Conservation (phyloP, 352 stramenopile genomes). For the Phytophthora melonis region DNA sequence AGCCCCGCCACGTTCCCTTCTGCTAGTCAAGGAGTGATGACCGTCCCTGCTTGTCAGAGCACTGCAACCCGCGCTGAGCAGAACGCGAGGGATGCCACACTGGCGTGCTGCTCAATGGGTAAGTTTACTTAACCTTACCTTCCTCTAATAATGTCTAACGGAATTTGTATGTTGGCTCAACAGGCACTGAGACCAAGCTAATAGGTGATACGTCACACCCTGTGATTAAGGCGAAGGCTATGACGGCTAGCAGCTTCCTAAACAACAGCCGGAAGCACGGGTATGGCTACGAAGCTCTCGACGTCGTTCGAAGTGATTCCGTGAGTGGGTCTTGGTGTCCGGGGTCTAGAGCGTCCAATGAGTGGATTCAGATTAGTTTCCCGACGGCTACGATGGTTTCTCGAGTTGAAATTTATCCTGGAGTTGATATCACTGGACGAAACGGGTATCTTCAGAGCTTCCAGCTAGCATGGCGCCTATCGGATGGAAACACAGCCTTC, state of each 20-base stretch:
- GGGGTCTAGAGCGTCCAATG: slow-evolving; percentile 11
- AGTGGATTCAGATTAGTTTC: slow-evolving; percentile 63
- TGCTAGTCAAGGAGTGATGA: slow-evolving; percentile 21
- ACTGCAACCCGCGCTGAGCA: slow-evolving; percentile 19
- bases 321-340: slow-evolving; percentile 52
- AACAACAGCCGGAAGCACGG: slow-evolving; percentile 49
- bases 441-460: slow-evolving; percentile 27
- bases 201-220: slow-evolving; percentile 23
- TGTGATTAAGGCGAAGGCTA: slow-evolving; percentile 11
- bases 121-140: background rate
- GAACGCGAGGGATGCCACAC: slow-evolving; percentile 32
- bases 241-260: slow-evolving; percentile 42
- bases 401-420: slow-evolving; percentile 36
- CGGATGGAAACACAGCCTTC: slow-evolving; percentile 8
- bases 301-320: slow-evolving; percentile 36
- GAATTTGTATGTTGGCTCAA: background rate
- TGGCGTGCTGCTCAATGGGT: slow-evolving; percentile 58
- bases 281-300: slow-evolving; percentile 50
- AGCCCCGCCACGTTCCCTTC: slow-evolving; percentile 27
- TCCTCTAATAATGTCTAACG: background rate
- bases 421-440: slow-evolving; percentile 26
- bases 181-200: slow-evolving; percentile 28
- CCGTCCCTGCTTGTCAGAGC: slow-evolving; percentile 8
- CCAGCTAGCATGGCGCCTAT: slow-evolving; percentile 22
- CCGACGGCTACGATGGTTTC: slow-evolving; percentile 53